phyloP scores from a whole-genome alignment of 148 eudicot genomes.

The Limonium bicolor region DNA sequence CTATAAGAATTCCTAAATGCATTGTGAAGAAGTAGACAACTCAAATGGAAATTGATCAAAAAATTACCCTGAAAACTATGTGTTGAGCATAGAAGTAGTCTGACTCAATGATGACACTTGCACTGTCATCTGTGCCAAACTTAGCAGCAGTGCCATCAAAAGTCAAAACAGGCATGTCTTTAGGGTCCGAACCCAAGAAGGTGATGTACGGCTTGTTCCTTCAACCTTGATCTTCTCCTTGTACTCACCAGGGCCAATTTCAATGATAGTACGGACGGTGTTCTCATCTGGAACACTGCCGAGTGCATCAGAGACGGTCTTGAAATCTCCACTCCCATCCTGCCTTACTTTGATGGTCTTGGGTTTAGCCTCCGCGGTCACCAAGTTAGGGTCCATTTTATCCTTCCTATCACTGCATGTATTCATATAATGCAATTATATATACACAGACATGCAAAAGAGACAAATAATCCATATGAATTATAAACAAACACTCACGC shows the following conservation, averaged over 20 bases:
- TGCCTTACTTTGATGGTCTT: constrained; percentile 23
- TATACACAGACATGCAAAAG: too few relatives aligned
- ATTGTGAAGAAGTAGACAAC: too few relatives aligned
- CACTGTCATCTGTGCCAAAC: constrained; percentile 56
- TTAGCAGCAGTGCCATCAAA: constrained; percentile 38
- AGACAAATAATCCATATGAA: too few relatives aligned
- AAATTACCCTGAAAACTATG: constrained; percentile 33
- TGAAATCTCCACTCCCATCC: constrained; percentile 45
- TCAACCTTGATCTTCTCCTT: constrained; percentile 40
- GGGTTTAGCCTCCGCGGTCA: constrained; percentile 22
- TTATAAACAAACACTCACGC: too few relatives aligned
- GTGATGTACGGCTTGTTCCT: constrained; percentile 35
- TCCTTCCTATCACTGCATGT: constrained; percentile 9
- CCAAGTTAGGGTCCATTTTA: constrained; percentile 23
- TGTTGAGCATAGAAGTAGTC: constrained; percentile 49
- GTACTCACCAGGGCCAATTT: constrained; percentile 48
- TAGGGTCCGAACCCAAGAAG: constrained; percentile 36
- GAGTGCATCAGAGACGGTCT: constrained; percentile 40
- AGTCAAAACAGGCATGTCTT: constrained; percentile 23
- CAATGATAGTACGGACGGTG: constrained; percentile 24
- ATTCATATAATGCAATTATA: background rate
- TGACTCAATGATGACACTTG: constrained; percentile 37
- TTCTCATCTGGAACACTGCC: constrained; percentile 29
- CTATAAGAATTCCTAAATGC: too few relatives aligned
- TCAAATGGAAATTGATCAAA: too few relatives aligned